Conservation (phyloP, 2,329 filamentous ascomycete species). For the Stagonosporopsis rhizophila region DNA sequence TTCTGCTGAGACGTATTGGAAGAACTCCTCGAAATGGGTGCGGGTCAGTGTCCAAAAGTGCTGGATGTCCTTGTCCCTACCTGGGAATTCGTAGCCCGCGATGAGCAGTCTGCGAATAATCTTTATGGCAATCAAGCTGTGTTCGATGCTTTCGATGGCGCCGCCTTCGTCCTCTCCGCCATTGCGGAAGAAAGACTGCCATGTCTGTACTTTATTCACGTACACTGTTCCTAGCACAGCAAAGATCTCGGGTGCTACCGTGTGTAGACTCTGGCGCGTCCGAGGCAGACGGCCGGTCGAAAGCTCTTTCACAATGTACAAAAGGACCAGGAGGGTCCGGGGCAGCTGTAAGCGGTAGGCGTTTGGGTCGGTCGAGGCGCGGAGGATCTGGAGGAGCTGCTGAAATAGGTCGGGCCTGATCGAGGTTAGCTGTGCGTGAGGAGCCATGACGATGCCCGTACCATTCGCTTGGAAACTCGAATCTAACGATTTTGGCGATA, state of each 20-base stretch:
- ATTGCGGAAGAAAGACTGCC: conserved; percentile 68
- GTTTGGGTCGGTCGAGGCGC: conserved; percentile 59
- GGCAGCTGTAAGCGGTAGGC: conserved; percentile 71
- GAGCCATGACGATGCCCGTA: conserved; percentile 29
- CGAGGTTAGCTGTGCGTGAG: conserved; percentile 28
- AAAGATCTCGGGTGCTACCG: conserved; percentile 82
- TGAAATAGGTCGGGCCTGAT: conserved; percentile 50
- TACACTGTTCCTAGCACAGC: conserved; percentile 81
- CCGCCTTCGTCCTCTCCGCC: conserved; percentile 66
- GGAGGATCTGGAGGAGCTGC: conserved; percentile 62
- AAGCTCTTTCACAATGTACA: conserved; percentile 90
- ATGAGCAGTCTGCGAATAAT: conserved; percentile 80
- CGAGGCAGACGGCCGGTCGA: conserved; percentile 78
- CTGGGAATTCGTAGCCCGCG: conserved; percentile 82
- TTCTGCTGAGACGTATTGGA: conserved; percentile 67
- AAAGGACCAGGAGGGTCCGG: conserved; percentile 75
- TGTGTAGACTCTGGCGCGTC: conserved; percentile 78
- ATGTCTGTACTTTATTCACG: conserved; percentile 71
- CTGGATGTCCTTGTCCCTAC: conserved; percentile 76
- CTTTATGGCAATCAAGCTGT: conserved; percentile 80
- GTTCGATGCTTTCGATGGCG: conserved; percentile 71
- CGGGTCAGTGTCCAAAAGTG: conserved; percentile 83
- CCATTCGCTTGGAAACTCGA: conserved; percentile 92
- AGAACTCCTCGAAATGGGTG: conserved; percentile 76
- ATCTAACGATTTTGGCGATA: conserved; percentile 84